Conservation (phyloP, 2,329 filamentous ascomycete genomes). For the Phyllosticta ampelicida region DNA sequence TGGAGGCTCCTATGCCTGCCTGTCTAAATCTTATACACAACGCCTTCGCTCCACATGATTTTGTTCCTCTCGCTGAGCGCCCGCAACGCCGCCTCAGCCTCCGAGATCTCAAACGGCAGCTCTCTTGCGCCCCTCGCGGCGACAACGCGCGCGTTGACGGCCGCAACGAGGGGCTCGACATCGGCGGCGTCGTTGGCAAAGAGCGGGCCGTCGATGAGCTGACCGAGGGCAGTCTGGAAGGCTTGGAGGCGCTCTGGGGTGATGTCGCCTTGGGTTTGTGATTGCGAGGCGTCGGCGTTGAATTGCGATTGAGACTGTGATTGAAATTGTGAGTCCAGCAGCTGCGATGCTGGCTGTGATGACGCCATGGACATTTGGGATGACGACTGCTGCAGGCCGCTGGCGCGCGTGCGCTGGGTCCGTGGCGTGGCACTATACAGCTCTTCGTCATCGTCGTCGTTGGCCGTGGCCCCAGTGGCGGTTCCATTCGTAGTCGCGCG, state of each 20-base stretch:
- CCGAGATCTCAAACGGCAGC: conserved; percentile 53
- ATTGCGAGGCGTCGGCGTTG: conserved; percentile 21
- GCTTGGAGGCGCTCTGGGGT: conserved; percentile 52
- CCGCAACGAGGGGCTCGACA: conserved; percentile 61
- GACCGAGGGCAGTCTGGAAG: conserved; percentile 75
- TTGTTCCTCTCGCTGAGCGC: conserved; percentile 75
- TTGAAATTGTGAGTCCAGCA: conserved; percentile 30
- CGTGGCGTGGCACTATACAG: conserved; percentile 43
- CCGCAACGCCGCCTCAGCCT: conserved; percentile 67
- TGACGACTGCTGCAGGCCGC: conserved; percentile 29
- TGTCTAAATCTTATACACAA: conserved; percentile 38
- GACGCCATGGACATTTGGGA: conserved; percentile 65
- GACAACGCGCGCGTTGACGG: conserved; percentile 65
- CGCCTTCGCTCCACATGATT: conserved; percentile 57
- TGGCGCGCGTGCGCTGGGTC: conserved; percentile 31
- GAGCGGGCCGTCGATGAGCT: conserved; percentile 68
- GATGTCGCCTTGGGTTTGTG: conserved; percentile 31
- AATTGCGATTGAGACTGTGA: conserved; percentile 11
- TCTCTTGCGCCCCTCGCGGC: conserved; percentile 36
- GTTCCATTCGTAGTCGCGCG: conserved; percentile 22
- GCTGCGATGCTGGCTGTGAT: conserved; percentile 66
- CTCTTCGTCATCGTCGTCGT: conserved; percentile 41
- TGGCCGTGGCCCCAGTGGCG: conserved; percentile 27
- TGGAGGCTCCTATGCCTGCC: too few relatives aligned
- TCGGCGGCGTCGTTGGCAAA: conserved; percentile 80